Evolutionary conservation across 345 rosid genomes (phyloP).

Genomic region (Balakata baccata): DNA sequence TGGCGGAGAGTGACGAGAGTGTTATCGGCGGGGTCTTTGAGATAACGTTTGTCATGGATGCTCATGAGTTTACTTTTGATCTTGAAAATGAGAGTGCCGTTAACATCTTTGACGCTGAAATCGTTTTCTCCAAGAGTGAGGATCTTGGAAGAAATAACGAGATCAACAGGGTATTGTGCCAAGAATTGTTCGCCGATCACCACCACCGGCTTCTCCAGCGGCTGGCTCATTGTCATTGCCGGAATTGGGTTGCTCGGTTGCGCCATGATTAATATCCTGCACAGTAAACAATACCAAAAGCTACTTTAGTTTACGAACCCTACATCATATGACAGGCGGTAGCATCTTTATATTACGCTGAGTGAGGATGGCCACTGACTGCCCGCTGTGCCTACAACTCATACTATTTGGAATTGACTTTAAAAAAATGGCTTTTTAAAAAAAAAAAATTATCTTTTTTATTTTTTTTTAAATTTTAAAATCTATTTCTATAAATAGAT

Average conservation of each 20-base stretch:
- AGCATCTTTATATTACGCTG: no score
- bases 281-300: no score
- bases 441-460: no score
- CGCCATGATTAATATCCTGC: not conserved
- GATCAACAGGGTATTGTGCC: slow-evolving; percentile 25
- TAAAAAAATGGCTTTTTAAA: no score
- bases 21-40: slow-evolving; percentile 31
- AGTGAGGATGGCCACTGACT: no score
- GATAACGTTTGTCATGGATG: slow-evolving; percentile 25
- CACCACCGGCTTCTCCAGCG: slow-evolving; percentile 21
- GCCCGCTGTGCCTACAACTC: no score
- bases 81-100: slow-evolving; percentile 29
- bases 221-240: slow-evolving; percentile 10
- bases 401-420: no score
- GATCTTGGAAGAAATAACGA: slow-evolving; percentile 25
- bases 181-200: slow-evolving; percentile 31
- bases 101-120: slow-evolving; percentile 19
- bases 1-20: slow-evolving; percentile 22
- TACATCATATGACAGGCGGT: no score
- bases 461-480: no score
- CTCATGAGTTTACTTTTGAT: slow-evolving; percentile 20
- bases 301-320: no score
- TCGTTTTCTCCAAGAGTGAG: slow-evolving; percentile 23
- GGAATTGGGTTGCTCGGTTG: slow-evolving; percentile 16
- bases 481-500: no score